Percentiles rank a stretch among this genome's conserved stretches.
Conservation (phyloP, 257 asterid genomes). For the Penstemon davidsonii region DNA sequence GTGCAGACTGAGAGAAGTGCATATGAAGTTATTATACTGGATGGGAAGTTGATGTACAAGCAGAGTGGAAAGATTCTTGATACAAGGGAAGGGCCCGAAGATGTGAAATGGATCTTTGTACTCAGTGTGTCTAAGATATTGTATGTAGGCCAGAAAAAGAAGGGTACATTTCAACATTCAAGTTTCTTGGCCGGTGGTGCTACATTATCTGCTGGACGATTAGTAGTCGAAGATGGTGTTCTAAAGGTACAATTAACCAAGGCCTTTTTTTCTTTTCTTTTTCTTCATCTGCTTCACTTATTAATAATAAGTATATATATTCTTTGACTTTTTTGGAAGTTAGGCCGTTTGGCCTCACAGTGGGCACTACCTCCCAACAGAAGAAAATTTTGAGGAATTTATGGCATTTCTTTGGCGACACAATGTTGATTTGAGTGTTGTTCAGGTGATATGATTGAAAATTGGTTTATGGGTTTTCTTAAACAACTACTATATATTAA, state of each 20-base stretch:
- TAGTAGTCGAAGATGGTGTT: conserved; percentile 70
- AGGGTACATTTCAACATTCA: conserved; percentile 87
- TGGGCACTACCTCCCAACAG: conserved; percentile 94
- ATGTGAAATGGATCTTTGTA: conserved; percentile 85
- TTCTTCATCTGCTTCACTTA: neutral
- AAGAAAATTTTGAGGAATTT: conserved; percentile 81
- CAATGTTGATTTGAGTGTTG: conserved; percentile 55
- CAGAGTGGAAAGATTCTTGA: conserved; percentile 62
- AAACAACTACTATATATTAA: neutral
- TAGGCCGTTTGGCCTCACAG: conserved; percentile 98
- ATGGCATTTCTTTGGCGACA: conserved; percentile 61
- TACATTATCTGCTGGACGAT: conserved; percentile 82
- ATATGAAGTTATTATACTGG: conserved; percentile 57
- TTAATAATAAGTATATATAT: neutral
- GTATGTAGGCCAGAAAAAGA: conserved; percentile 73
- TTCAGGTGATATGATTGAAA: conserved; percentile 49
- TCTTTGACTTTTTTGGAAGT: neutral
- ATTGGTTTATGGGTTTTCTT: too few species aligned
- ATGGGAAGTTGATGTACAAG: conserved; percentile 60
- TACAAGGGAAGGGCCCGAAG: conserved; percentile 65
- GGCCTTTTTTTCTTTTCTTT: neutral
- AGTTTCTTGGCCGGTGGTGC: conserved; percentile 98
- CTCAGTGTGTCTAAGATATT: conserved; percentile 63
- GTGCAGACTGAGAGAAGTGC: conserved; percentile 65
- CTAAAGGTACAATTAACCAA: conserved; percentile 54